Conservation (phyloP, 371 early-diverging fungal species). For the Funneliformis caledonium region DNA sequence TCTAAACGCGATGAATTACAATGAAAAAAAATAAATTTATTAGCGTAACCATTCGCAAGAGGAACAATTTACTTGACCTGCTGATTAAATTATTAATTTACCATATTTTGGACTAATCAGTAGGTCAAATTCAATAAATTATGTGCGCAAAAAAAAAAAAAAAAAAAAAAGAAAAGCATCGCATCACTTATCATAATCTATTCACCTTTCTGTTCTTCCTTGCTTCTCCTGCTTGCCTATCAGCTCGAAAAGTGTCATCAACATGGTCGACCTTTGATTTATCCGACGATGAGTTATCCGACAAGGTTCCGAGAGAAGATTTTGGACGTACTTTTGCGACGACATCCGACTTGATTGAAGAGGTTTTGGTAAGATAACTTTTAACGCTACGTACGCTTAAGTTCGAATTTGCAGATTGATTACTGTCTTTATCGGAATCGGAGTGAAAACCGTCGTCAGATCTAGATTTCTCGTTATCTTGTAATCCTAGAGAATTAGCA, state of each 20-base stretch:
- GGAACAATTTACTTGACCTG: no score
- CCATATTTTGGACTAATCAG: no score
- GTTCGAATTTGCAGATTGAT: slow-evolving; percentile 17
- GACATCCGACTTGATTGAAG: slow-evolving; percentile 18
- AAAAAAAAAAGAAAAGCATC: neutral
- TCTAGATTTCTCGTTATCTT: slow-evolving; percentile 29
- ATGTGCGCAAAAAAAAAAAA: neutral
- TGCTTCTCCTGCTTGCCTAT: slow-evolving; percentile 33
- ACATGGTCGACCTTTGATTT: neutral
- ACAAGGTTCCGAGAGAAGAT: slow-evolving; percentile 24
- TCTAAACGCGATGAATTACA: slow-evolving; percentile 43
- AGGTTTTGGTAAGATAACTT: neutral
- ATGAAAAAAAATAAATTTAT: neutral
- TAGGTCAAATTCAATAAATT: neutral
- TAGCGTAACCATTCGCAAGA: no score
- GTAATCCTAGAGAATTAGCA: neutral
- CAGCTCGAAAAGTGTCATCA: neutral
- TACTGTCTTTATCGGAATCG: slow-evolving; percentile 39
- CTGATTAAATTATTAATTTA: no score
- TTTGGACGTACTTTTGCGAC: slow-evolving; percentile 30
- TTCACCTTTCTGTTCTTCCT: slow-evolving; percentile 39
- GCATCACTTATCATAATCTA: neutral
- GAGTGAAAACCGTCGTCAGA: slow-evolving; percentile 39
- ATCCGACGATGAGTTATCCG: slow-evolving; percentile 19
- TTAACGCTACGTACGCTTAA: slow-evolving; percentile 6